Conservation (phyloP, 2,329 filamentous ascomycete genomes). For the Ascosphaera aggregata region DNA sequence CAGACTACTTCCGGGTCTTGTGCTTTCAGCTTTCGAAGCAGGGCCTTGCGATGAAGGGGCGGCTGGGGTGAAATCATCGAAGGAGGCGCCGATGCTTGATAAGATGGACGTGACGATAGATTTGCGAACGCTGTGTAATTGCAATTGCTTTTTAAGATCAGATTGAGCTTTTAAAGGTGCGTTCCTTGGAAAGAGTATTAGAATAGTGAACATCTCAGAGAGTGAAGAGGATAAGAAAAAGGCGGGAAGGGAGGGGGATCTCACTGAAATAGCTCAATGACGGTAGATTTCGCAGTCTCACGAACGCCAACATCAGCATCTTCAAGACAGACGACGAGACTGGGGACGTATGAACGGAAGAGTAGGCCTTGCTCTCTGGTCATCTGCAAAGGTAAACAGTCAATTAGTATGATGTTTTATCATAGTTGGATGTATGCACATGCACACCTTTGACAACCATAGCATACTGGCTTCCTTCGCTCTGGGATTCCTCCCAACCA, state of each 20-base stretch:
- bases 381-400: no score
- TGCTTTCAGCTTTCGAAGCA: slow-evolving; percentile 6
- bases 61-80: slow-evolving; percentile 9
- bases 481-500: slow-evolving; percentile 57
- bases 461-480: slow-evolving; percentile 68
- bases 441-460: slow-evolving; percentile 53
- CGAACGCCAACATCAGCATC: slow-evolving; percentile 75
- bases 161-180: slow-evolving; percentile 67
- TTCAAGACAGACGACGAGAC: slow-evolving; percentile 66
- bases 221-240: background rate
- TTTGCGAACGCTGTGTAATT: slow-evolving; percentile 62
- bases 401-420: no score
- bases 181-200: slow-evolving; percentile 24
- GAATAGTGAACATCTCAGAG: slow-evolving; percentile 1
- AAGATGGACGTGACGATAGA: slow-evolving; percentile 67
- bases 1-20: slow-evolving; percentile 9
- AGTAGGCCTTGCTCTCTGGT: slow-evolving; percentile 55
- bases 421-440: slow-evolving; percentile 4
- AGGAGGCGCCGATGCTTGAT: slow-evolving; percentile 34
- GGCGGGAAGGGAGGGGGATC: slow-evolving; percentile 6
- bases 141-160: slow-evolving; percentile 69
- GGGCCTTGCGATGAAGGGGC: slow-evolving; percentile 3
- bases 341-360: slow-evolving; percentile 63
- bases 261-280: slow-evolving; percentile 70
- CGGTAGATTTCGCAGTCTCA: slow-evolving; percentile 57